Conservation (phyloP, 108 stramenopile genomes). For the Licmophora abbreviata region DNA sequence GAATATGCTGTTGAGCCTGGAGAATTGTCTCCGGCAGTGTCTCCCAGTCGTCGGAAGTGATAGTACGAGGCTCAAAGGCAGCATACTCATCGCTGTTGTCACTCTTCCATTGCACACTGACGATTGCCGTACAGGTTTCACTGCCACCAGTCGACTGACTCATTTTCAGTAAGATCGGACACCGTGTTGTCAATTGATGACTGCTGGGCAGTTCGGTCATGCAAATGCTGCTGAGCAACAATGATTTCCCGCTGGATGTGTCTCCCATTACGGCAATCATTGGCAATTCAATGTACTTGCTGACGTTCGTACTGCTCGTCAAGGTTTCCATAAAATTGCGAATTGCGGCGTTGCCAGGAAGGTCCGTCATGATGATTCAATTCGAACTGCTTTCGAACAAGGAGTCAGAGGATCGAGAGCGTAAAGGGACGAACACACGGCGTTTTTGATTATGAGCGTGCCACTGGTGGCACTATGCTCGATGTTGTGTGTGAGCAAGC, state of each 20-base stretch:
- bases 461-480: no score
- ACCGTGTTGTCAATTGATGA: conserved; percentile 45
- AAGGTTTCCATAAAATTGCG: conserved; percentile 26
- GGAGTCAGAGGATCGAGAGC: no score
- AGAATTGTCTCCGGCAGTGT: conserved; percentile 23
- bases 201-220: conserved; percentile 49
- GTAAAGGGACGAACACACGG: no score
- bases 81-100: conserved; percentile 5
- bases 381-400: no score
- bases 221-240: conserved; percentile 29
- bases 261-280: conserved; percentile 65
- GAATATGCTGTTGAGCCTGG: conserved; percentile 42
- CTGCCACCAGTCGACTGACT: conserved; percentile 8
- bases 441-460: no score
- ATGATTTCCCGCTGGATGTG: conserved; percentile 56
- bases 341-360: conserved; percentile 7
- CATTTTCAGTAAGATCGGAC: conserved; percentile 28
- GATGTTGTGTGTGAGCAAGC: no score
- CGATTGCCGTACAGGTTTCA: conserved; percentile 15
- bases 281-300: conserved; percentile 35
- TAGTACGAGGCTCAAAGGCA: conserved; percentile 5
- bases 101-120: conserved; percentile 35
- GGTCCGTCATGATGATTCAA: conserved; percentile 2
- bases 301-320: conserved; percentile 20
- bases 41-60: background rate